Percentiles rank a stretch among this genome's conserved stretches.
phyloP scores from a whole-genome alignment of 768 basidiomycete species.

The Pleurotus sapidus region DNA sequence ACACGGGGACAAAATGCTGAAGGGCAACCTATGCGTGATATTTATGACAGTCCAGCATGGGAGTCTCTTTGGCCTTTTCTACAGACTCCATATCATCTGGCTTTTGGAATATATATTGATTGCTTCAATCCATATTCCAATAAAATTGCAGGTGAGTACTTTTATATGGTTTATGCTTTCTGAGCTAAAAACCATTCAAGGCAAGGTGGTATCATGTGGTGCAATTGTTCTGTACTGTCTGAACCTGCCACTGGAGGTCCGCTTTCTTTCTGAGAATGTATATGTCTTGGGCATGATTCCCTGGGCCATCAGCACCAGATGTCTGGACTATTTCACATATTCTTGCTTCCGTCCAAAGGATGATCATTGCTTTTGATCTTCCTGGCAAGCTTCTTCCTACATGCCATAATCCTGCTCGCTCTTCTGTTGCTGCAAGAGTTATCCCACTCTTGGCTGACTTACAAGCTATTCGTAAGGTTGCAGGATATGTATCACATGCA shows the following conservation, averaged over 20 bases:
- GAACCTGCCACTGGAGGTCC: conserved; percentile 34
- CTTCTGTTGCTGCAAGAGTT: conserved; percentile 6
- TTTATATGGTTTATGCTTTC: not conserved
- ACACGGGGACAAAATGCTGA: not conserved
- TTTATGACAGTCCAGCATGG: conserved; percentile 28
- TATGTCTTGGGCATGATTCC: conserved; percentile 34
- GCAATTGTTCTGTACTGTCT: conserved; percentile 12
- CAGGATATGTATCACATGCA: conserved; percentile 16
- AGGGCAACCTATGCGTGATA: conserved; percentile 16
- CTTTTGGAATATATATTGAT: conserved; percentile 29
- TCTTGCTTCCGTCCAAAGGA: conserved; percentile 8
- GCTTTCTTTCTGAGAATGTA: conserved; percentile 24
- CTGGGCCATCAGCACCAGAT: conserved; percentile 28
- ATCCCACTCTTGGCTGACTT: conserved; percentile 21
- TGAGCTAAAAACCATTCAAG: conserved; percentile 4
- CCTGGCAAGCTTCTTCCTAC: not conserved
- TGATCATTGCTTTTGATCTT: not conserved
- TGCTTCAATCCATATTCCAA: conserved; percentile 34
- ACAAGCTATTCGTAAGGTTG: conserved; percentile 18
- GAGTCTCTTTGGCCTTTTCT: conserved; percentile 9
- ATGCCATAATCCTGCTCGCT: not conserved
- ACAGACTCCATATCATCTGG: conserved; percentile 14
- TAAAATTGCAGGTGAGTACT: conserved; percentile 24
- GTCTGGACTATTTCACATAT: conserved; percentile 27
- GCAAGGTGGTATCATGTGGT: conserved; percentile 2